Evolutionary conservation across 2,329 filamentous ascomycete species (phyloP).

Genomic region (Plectosphaerella plurivora): DNA sequence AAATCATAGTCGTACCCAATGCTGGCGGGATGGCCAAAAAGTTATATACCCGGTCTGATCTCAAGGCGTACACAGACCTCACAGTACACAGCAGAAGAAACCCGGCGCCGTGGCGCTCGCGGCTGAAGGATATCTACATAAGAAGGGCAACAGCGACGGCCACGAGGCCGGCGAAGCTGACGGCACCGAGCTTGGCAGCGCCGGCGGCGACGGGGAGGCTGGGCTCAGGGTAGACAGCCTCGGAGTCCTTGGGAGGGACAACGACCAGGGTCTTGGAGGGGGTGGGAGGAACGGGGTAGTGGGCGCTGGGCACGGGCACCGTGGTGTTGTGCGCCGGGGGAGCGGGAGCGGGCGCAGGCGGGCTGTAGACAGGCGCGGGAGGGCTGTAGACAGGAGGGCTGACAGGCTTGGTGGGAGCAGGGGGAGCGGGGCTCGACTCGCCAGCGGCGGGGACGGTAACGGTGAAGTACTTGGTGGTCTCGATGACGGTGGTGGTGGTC

Average conservation of each 20-base stretch:
- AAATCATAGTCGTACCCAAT: too few species aligned
- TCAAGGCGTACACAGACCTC: too few species aligned
- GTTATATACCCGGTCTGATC: too few species aligned
- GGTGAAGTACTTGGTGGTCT: slow-evolving; percentile 26
- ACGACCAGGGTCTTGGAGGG: slow-evolving; percentile 4
- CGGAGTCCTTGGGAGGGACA: neutral
- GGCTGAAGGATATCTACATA: neutral
- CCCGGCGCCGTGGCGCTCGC: neutral
- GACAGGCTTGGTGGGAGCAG: neutral
- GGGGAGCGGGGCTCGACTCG: neutral
- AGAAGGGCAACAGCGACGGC: slow-evolving; percentile 7
- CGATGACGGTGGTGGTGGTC: slow-evolving; percentile 23
- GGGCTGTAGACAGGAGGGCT: neutral
- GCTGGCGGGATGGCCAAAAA: too few species aligned
- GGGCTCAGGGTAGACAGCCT: slow-evolving; percentile 17
- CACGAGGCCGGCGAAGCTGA: slow-evolving; percentile 15
- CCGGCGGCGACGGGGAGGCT: slow-evolving; percentile 10
- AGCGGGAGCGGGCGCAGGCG: neutral
- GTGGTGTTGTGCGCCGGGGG: slow-evolving; percentile 6
- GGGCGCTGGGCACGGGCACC: neutral
- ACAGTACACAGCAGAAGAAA: neutral
- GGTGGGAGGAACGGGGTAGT: neutral
- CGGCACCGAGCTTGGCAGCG: slow-evolving; percentile 7
- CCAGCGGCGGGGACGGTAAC: slow-evolving; percentile 14
- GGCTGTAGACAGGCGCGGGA: neutral